Percentiles rank a stretch among this genome's conserved stretches.
phyloP scores from a whole-genome alignment of 1,139 yeast genomes.

The Meyerozyma guilliermondii region DNA sequence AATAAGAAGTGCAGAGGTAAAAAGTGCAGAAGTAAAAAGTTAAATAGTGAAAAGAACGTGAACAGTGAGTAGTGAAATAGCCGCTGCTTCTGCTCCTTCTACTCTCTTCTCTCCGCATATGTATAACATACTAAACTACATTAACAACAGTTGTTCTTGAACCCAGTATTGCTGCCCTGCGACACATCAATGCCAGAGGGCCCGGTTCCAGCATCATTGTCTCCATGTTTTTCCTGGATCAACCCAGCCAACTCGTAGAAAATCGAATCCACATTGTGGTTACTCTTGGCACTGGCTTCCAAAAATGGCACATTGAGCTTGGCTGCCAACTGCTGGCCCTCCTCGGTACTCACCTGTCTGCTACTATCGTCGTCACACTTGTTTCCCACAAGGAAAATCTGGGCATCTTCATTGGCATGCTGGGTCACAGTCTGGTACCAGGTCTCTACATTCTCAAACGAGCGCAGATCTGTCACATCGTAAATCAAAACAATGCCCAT shows the following conservation, averaged over 20 bases:
- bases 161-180: slow-evolving; percentile 22
- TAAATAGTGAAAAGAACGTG: neutral
- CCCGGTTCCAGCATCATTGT: slow-evolving; percentile 21
- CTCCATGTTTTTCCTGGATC: slow-evolving; percentile 73
- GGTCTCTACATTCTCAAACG: slow-evolving; percentile 79
- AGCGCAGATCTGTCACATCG: slow-evolving; percentile 93
- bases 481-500: slow-evolving; percentile 96
- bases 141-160: slow-evolving; percentile 40
- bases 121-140: slow-evolving; percentile 1
- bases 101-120: neutral
- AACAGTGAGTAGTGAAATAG: too few relatives aligned
- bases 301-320: slow-evolving; percentile 86
- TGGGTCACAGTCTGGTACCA: slow-evolving; percentile 96
- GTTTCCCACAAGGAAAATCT: slow-evolving; percentile 89
- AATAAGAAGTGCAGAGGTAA: neutral
- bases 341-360: slow-evolving; percentile 75
- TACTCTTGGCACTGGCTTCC: slow-evolving; percentile 94
- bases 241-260: slow-evolving; percentile 87
- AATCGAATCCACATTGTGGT: slow-evolving; percentile 85
- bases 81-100: too few relatives aligned
- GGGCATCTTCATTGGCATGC: slow-evolving; percentile 95
- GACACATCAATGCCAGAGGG: slow-evolving; percentile 45
- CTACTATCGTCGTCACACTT: slow-evolving; percentile 84
- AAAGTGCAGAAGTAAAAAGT: neutral
- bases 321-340: slow-evolving; percentile 86